Conservation (phyloP, 2,329 filamentous ascomycete genomes). For the Penicillium sp. region DNA sequence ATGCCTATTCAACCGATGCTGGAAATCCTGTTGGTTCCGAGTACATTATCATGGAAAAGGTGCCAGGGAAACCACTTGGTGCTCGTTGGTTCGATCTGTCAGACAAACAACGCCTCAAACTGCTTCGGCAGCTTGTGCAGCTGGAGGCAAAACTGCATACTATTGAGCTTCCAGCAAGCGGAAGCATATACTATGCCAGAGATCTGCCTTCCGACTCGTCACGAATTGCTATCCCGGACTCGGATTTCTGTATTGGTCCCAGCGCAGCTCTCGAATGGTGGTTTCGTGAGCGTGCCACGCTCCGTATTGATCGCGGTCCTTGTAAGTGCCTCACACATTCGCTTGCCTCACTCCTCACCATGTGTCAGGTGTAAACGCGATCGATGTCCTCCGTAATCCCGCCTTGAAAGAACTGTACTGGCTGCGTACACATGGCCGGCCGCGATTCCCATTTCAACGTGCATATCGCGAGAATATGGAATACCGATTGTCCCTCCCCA, state of each 20-base stretch:
- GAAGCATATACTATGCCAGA: slow-evolving; percentile 25
- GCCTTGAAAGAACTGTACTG: neutral
- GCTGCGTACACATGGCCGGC: neutral
- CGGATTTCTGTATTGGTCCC: slow-evolving; percentile 22
- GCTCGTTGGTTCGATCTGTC: slow-evolving; percentile 32
- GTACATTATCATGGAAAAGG: slow-evolving; percentile 40
- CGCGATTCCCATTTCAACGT: neutral
- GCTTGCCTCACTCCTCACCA: neutral
- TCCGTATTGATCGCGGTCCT: slow-evolving; percentile 24
- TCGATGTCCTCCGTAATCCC: neutral
- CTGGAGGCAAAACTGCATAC: slow-evolving; percentile 20
- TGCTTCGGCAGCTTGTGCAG: slow-evolving; percentile 26
- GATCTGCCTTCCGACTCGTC: slow-evolving; percentile 15
- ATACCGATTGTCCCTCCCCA: neutral
- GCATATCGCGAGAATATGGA: neutral
- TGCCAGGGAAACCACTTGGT: slow-evolving; percentile 32
- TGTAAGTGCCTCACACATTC: slow-evolving; percentile 11
- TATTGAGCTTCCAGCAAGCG: slow-evolving; percentile 22
- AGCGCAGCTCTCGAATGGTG: slow-evolving; percentile 24
- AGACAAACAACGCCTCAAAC: slow-evolving; percentile 17
- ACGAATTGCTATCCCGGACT: slow-evolving; percentile 3
- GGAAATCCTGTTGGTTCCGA: slow-evolving; percentile 40
- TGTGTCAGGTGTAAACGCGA: neutral
- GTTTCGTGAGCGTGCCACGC: slow-evolving; percentile 18
- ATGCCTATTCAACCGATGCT: slow-evolving; percentile 32